Evolutionary conservation across 768 basidiomycete species (phyloP).

Genomic region (Cystofilobasidium ferigula): DNA sequence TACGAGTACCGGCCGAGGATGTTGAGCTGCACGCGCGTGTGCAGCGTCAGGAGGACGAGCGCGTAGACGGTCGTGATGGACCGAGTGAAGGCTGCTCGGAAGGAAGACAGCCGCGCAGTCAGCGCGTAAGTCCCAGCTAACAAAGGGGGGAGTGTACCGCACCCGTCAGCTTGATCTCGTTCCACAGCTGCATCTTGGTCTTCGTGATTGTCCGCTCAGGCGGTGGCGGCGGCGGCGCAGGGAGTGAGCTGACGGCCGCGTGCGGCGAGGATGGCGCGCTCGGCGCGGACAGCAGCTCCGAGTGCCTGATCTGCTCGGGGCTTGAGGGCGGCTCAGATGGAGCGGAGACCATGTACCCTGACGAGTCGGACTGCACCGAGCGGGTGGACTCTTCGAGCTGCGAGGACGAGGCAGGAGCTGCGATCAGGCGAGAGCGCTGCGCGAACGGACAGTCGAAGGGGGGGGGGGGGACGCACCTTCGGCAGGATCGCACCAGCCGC

Average conservation of each 20-base stretch:
- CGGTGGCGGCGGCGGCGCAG: not conserved
- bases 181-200: constrained; percentile 79
- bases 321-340: not conserved
- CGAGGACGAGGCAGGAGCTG: too few species aligned
- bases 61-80: constrained; percentile 78
- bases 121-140: not conserved
- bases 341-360: not conserved
- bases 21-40: constrained; percentile 75
- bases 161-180: constrained; percentile 82
- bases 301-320: not conserved
- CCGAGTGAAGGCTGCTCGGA: constrained; percentile 62
- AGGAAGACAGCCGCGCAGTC: not conserved
- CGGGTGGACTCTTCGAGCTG: constrained; percentile 15
- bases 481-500: not conserved
- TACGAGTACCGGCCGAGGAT: constrained; percentile 74
- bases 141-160: constrained; percentile 33
- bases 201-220: constrained; percentile 29
- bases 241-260: not conserved
- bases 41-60: constrained; percentile 68
- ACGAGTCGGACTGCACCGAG: constrained; percentile 12
- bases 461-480: not conserved
- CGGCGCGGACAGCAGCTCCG: not conserved
- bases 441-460: not conserved
- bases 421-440: too few species aligned
- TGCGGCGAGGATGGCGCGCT: not conserved